Evolutionary conservation across 208 protist genomes (phyloP).

Genomic region (Vickermania ingenoplastis): DNA sequence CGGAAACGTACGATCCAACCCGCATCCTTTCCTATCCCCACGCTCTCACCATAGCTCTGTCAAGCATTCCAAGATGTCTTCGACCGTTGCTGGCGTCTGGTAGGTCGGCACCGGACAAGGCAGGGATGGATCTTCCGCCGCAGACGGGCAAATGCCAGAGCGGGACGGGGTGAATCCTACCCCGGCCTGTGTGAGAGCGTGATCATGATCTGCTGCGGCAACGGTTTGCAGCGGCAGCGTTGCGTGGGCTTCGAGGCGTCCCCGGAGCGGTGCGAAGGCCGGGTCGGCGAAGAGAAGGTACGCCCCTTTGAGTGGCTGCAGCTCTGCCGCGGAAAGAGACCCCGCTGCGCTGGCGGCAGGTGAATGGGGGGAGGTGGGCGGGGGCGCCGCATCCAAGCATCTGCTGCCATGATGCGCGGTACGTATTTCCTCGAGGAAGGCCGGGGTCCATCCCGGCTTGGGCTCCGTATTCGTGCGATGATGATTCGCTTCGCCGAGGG

Average conservation of each 20-base stretch:
- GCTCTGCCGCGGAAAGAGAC: constrained; percentile 5
- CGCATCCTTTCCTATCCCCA: too few species aligned
- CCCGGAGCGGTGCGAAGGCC: not conserved
- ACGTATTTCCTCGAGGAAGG: not conserved
- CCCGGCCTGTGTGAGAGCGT: not conserved
- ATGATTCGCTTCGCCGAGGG: not conserved
- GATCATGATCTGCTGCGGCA: not conserved
- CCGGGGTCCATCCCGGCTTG: not conserved
- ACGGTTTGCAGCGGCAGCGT: not conserved
- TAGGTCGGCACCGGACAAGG: too few species aligned
- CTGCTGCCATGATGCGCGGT: not conserved
- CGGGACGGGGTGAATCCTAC: not conserved
- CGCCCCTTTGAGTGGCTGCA: constrained; percentile 47
- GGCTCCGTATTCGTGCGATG: not conserved
- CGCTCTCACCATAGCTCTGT: not conserved
- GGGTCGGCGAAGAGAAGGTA: constrained; percentile 16
- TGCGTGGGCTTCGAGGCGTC: not conserved
- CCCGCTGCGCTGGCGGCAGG: constrained; percentile 2
- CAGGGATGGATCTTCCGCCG: too few species aligned
- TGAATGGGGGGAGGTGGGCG: not conserved
- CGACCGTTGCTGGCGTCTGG: not conserved
- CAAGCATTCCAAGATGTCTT: not conserved
- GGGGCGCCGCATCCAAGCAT: not conserved
- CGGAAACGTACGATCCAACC: too few species aligned
- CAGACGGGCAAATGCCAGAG: not conserved